phyloP scores from a whole-genome alignment of 2,329 filamentous ascomycete genomes.

The Sarocladiaceae sp. region DNA sequence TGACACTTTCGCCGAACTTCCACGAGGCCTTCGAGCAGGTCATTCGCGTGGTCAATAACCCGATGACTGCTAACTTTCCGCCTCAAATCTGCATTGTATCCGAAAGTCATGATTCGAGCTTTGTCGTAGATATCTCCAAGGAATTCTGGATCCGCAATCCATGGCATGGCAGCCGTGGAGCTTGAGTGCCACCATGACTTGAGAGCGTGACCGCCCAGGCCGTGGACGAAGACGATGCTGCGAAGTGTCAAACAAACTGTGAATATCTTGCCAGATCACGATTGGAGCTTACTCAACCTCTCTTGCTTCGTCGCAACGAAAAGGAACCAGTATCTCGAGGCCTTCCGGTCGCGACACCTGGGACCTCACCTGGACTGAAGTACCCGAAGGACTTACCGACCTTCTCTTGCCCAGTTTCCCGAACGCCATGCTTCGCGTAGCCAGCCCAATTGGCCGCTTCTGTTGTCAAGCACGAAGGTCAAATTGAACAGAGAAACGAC shows the following conservation, averaged over 20 bases:
- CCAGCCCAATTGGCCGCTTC: no score
- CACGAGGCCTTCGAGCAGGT: background rate
- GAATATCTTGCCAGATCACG: background rate
- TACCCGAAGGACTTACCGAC: no score
- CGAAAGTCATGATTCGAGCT: background rate
- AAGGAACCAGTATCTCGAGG: background rate
- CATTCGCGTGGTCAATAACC: background rate
- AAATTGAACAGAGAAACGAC: no score
- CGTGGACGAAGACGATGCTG: conserved; percentile 9
- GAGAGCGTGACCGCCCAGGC: background rate
- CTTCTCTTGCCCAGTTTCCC: no score
- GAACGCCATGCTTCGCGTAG: no score
- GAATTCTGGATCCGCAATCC: background rate
- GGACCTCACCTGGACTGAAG: background rate
- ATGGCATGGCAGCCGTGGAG: background rate
- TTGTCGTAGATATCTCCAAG: background rate
- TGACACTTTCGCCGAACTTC: background rate
- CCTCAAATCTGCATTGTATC: conserved; percentile 5
- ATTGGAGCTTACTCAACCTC: background rate
- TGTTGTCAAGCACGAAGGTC: no score
- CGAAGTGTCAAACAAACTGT: background rate
- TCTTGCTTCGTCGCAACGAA: background rate
- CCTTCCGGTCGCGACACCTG: background rate
- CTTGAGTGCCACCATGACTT: background rate
- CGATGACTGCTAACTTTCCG: background rate